Evolutionary conservation across 176 grass and related monocot genomes (phyloP).

Genomic region (Carex parvula): DNA sequence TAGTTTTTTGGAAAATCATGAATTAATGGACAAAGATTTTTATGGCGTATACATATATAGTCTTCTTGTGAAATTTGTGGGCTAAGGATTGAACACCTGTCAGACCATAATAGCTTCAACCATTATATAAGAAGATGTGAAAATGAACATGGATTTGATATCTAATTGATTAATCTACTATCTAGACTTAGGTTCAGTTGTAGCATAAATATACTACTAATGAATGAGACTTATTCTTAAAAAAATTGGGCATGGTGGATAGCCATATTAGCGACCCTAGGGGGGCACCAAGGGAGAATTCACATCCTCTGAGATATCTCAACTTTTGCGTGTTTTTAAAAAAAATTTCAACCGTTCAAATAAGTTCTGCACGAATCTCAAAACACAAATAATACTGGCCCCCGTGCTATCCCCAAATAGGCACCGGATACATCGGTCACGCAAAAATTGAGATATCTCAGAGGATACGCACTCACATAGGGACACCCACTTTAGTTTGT

Average conservation of each 20-base stretch:
- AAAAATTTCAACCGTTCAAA: no score
- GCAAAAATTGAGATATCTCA: no score
- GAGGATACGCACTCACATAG: neutral
- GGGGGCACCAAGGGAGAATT: neutral
- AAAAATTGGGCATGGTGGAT: neutral
- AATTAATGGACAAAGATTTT: neutral
- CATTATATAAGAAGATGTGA: neutral
- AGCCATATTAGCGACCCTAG: neutral
- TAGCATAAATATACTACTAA: neutral
- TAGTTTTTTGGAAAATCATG: neutral
- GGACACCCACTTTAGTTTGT: conserved; percentile 9
- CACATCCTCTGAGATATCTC: no score
- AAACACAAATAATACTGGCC: no score
- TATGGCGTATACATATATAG: neutral
- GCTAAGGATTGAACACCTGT: neutral
- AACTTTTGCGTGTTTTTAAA: no score
- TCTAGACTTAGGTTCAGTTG: neutral
- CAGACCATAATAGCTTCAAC: neutral
- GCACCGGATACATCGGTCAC: no score
- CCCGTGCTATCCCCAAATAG: no score
- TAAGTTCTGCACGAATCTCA: no score
- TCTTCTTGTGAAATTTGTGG: neutral
- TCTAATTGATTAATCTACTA: neutral
- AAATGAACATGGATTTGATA: neutral
- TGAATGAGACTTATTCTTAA: conserved; percentile 9